These are phyloP conservation scores for Pseudonectria foliicola DNA, from an alignment of 2,329 filamentous ascomycete species.

Conservation along the genomic window DNA sequence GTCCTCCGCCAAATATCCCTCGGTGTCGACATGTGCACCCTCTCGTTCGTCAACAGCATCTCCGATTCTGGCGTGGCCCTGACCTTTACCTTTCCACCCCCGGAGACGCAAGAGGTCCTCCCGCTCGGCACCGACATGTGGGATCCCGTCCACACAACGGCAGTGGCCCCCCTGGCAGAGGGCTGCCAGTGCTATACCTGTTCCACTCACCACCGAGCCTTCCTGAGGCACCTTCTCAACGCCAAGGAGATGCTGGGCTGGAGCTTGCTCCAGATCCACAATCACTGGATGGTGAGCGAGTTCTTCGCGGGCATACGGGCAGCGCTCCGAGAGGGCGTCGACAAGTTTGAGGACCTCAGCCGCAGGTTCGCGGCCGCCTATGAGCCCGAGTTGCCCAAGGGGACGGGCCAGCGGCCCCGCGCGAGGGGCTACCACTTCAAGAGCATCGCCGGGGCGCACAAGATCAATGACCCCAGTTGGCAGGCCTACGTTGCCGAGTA, in stretches of 20 bases:
- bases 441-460: slow-evolving; percentile 56
- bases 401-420: slow-evolving; percentile 71
- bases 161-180: slow-evolving; percentile 53
- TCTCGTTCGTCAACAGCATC: slow-evolving; percentile 65
- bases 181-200: slow-evolving; percentile 79
- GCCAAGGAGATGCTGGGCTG: slow-evolving; percentile 97
- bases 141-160: slow-evolving; percentile 51
- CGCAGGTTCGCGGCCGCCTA: slow-evolving; percentile 48
- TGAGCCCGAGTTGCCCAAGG: slow-evolving; percentile 62
- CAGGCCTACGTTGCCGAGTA: slow-evolving; percentile 39
- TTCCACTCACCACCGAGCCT: slow-evolving; percentile 75
- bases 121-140: slow-evolving; percentile 77
- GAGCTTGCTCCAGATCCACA: slow-evolving; percentile 89
- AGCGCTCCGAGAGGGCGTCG: slow-evolving; percentile 50
- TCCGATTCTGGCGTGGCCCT: slow-evolving; percentile 85
- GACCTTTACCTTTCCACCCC: slow-evolving; percentile 64
- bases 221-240: slow-evolving; percentile 75
- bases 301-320: slow-evolving; percentile 69
- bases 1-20: slow-evolving; percentile 67
- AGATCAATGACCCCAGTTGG: slow-evolving; percentile 63
- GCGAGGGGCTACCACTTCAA: slow-evolving; percentile 79
- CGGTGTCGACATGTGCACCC: slow-evolving; percentile 72
- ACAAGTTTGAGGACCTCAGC: slow-evolving; percentile 50
- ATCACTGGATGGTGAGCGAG: slow-evolving; percentile 61
- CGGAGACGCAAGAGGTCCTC: slow-evolving; percentile 9